Base-by-base conservation (phyloP, 2,329 filamentous ascomycete genomes). In the Coniosporium tulheliwenetii region DNA sequence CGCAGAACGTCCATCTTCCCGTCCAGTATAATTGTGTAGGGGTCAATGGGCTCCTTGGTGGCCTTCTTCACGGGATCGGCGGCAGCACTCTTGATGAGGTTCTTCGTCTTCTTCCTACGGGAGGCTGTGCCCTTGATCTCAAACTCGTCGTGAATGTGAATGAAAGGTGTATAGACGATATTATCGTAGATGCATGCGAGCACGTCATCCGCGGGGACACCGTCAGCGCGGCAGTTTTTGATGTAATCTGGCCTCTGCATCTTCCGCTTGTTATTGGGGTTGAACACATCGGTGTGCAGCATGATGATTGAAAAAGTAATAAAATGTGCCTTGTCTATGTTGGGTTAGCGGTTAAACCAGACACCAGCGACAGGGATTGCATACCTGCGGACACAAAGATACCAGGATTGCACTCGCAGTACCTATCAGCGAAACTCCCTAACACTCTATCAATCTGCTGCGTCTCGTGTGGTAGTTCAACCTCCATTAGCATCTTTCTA, bases 191-290 rank as follows among this genome's bases (percentile, higher is more conserved):
- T 93, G 56, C 89, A 95, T 53, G 86, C 86, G 10, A 96, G 68
- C 35, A 96, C 83, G 48, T 96, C 89, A 48, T 93, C 84, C 40
- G 83, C 84, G n/a, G 96, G 83, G 10, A 84, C 84, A n/a, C 85
- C 85, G 56, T 96, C 87, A 2, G 84, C 86, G 15, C 78, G 79
- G 0, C 87, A 93, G 57, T 96, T 96, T 61, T 93, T 95, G 50
- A 96, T 71, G 60, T 98, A 98, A 54, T 96, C 91, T 1, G 73
- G 65, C 56, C 93, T 93, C 55, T 93, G 86, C 91, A 98, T 98
- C 62, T 98, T 98, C 59, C 91, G 76, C 64, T 96, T 96, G 65
- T 96, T 96, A 66, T 96, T 98, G 63, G 93, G 94, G 69, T 98
- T 98, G 75, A 96, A 96, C n/a, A 93, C 85, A 56, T 98, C 91